A percentile compares a stretch with the other conserved stretches of the same genome.
phyloP scores from a whole-genome alignment of 768 basidiomycete genomes.

The Krasilnikovozyma curviuscula region DNA sequence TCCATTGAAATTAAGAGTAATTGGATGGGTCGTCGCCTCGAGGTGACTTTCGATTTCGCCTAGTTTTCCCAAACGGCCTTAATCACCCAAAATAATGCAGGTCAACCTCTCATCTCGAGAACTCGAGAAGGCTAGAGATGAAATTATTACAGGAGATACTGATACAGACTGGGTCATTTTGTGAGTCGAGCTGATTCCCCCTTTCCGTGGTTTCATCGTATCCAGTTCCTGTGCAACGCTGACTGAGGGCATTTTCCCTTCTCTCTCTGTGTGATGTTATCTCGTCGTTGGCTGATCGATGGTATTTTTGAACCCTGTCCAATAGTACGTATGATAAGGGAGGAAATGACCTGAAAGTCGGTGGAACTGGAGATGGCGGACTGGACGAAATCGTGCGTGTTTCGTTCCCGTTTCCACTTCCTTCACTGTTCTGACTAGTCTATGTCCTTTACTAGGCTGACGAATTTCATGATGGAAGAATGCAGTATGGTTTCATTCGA shows the following conservation, averaged over 20 bases:
- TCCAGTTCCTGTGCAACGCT: background rate
- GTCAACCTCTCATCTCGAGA: slow-evolving; percentile 25
- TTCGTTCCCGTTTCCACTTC: background rate
- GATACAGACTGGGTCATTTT: slow-evolving; percentile 60
- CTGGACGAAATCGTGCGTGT: slow-evolving; percentile 53
- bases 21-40: too few species aligned
- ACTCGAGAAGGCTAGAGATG: slow-evolving; percentile 52
- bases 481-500: slow-evolving; percentile 78
- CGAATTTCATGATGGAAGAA: slow-evolving; percentile 33
- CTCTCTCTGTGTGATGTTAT: slow-evolving; percentile 19
- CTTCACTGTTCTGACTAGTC: background rate
- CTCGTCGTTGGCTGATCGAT: slow-evolving; percentile 19
- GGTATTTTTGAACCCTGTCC: slow-evolving; percentile 19
- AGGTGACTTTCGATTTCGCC: too few species aligned
- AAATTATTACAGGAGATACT: slow-evolving; percentile 41
- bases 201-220: background rate
- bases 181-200: slow-evolving; percentile 1
- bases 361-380: slow-evolving; percentile 65
- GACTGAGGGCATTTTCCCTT: slow-evolving; percentile 8
- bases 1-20: too few species aligned
- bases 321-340: slow-evolving; percentile 50
- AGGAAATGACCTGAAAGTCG: slow-evolving; percentile 70
- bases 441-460: slow-evolving; percentile 1
- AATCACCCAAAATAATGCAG: background rate
- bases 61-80: too few species aligned